A percentile compares a stretch with the other conserved stretches of the same genome.
These are phyloP conservation scores for Hymenoscyphus albidus DNA, from an alignment of 2,329 filamentous ascomycete species.

Conservation along the genomic window DNA sequence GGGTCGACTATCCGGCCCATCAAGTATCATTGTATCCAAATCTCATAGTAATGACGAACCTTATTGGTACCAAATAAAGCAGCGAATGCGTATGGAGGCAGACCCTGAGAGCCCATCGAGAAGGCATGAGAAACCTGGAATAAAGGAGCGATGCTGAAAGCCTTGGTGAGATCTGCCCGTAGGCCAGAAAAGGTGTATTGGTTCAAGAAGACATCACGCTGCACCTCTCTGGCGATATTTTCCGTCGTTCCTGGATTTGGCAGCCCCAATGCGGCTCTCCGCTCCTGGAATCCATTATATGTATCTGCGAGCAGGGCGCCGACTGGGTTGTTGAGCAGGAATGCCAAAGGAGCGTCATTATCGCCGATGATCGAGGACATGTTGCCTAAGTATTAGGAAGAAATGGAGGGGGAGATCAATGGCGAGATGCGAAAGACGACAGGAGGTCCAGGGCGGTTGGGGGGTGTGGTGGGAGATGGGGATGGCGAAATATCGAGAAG, in stretches of 20 bases:
- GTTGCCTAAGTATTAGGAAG: constrained; percentile 13
- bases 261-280: constrained; percentile 82
- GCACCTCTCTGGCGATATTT: constrained; percentile 82
- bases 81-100: constrained; percentile 93
- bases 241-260: constrained; percentile 92
- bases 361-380: constrained; percentile 33
- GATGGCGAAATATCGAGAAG: constrained; percentile 14
- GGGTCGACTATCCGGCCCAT: neutral
- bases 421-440: constrained; percentile 3
- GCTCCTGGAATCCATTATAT: constrained; percentile 76
- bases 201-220: constrained; percentile 92
- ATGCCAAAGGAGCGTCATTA: constrained; percentile 53
- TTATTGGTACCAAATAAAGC: constrained; percentile 90
- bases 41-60: constrained; percentile 49
- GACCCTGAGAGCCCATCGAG: constrained; percentile 81
- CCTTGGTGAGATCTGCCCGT: constrained; percentile 93
- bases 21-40: neutral
- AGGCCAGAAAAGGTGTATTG: constrained; percentile 97
- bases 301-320: constrained; percentile 67
- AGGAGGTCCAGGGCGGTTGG: neutral
- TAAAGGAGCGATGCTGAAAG: constrained; percentile 86
- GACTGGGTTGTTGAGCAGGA: constrained; percentile 72
- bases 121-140: constrained; percentile 99
- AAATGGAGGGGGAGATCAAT: constrained; percentile 7
- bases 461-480: constrained; percentile 8